Evolutionary conservation across 495 filamentous ascomycete species (phyloP).

Genomic region (Lophiotrema nucula): DNA sequence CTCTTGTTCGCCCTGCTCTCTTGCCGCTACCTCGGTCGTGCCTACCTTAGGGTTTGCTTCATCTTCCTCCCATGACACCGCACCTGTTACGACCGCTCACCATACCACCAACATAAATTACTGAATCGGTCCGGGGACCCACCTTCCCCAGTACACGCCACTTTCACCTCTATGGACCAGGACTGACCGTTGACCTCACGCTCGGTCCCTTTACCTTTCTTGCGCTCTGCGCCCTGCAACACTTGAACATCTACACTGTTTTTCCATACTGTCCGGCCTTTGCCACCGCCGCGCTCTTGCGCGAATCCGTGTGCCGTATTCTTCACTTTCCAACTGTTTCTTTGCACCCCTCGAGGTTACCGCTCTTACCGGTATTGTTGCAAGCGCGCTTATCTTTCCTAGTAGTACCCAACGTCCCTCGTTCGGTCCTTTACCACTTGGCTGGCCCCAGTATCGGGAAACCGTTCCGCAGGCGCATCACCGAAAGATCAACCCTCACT

Average conservation of each 20-base stretch:
- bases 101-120: not conserved
- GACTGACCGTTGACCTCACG: not conserved
- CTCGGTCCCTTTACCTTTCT: constrained; percentile 25
- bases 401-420: no score
- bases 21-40: constrained; percentile 3
- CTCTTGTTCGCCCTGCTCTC: not conserved
- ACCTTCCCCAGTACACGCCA: not conserved
- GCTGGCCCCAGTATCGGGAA: no score
- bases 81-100: not conserved
- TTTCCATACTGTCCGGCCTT: constrained; percentile 18
- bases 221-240: constrained; percentile 37
- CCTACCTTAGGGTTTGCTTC: not conserved
- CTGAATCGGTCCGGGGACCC: constrained; percentile 2
- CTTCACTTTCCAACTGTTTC: not conserved
- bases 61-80: not conserved
- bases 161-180: constrained; percentile 12
- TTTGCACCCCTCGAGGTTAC: no score
- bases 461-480: not conserved
- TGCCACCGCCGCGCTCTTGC: not conserved
- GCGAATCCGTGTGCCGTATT: not conserved
- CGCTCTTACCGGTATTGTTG: no score
- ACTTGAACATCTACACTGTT: constrained; percentile 25
- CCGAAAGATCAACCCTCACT: not conserved
- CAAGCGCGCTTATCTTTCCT: no score
- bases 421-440: no score